A percentile compares a stretch with the other conserved stretches of the same genome.
phyloP scores from a whole-genome alignment of 2,329 filamentous ascomycete genomes.

The Helicocarpus griseus region DNA sequence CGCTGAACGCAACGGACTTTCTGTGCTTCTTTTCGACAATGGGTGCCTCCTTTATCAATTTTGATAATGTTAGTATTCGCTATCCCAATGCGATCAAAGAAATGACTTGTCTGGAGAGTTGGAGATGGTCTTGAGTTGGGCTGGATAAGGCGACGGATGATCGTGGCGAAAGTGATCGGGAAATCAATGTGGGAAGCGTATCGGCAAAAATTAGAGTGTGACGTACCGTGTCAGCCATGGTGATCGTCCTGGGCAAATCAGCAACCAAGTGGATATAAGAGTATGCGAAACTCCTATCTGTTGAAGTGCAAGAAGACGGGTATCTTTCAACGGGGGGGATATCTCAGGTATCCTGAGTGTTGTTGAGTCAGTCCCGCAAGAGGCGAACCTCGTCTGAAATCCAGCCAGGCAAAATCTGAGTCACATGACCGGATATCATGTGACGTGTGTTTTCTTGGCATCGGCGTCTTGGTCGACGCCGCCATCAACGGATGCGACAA shows the following conservation, averaged over 20 bases:
- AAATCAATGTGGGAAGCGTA: slow-evolving; percentile 14
- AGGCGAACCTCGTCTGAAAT: background rate
- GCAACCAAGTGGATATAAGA: background rate
- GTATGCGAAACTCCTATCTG: too few species aligned
- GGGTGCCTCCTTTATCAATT: slow-evolving; percentile 29
- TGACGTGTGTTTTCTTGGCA: background rate
- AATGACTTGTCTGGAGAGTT: background rate
- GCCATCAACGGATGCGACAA: background rate
- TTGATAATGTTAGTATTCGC: slow-evolving; percentile 17
- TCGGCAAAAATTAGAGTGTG: slow-evolving; percentile 26
- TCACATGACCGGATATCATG: background rate
- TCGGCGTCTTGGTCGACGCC: background rate
- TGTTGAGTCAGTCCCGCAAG: background rate
- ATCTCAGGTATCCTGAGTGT: background rate
- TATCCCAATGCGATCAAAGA: background rate
- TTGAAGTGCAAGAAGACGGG: background rate
- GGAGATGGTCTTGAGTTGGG: slow-evolving; percentile 16
- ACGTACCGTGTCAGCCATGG: slow-evolving; percentile 37
- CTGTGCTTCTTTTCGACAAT: slow-evolving; percentile 50
- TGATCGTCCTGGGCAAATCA: slow-evolving; percentile 8
- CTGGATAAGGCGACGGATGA: background rate
- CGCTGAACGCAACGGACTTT: slow-evolving; percentile 90
- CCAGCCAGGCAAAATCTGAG: too few species aligned
- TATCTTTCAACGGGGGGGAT: background rate
- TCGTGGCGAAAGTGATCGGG: slow-evolving; percentile 7